Conservation (phyloP, 768 basidiomycete species). For the Trametes coccinea region DNA sequence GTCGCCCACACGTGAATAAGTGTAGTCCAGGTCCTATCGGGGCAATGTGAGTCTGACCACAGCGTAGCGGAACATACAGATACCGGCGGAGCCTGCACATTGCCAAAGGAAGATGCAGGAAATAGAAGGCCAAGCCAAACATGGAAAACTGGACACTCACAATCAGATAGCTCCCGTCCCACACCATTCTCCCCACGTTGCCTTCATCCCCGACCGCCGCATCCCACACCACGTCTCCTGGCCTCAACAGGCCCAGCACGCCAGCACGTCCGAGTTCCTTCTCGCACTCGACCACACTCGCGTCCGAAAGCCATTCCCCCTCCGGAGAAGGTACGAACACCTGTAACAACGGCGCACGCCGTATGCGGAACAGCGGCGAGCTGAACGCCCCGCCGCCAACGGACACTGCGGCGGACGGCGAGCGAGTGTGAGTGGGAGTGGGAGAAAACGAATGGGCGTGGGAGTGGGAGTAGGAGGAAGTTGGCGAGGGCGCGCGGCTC, state of each 20-base stretch:
- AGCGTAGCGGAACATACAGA: not conserved
- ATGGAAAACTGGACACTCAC: conserved; percentile 47
- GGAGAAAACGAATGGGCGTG: conserved; percentile 25
- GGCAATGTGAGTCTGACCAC: not conserved
- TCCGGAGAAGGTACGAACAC: conserved; percentile 87
- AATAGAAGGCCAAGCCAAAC: not conserved
- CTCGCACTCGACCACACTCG: conserved; percentile 80
- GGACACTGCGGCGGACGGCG: not conserved
- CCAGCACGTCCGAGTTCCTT: conserved; percentile 73
- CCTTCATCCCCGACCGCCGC: conserved; percentile 84
- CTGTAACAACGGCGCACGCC: conserved; percentile 74
- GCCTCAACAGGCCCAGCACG: conserved; percentile 58
- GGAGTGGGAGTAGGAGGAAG: conserved; percentile 49
- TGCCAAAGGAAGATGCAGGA: not conserved
- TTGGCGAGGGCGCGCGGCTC: conserved; percentile 71
- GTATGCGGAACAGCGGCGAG: conserved; percentile 70
- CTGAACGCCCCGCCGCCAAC: conserved; percentile 41
- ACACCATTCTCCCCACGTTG: conserved; percentile 78
- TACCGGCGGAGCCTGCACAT: too few relatives aligned
- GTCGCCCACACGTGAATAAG: conserved; percentile 74
- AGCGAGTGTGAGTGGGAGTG: not conserved
- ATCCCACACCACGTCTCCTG: conserved; percentile 88
- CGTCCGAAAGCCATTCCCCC: conserved; percentile 84
- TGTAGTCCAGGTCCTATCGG: conserved; percentile 83
- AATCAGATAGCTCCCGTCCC: conserved; percentile 88